Conservation (phyloP, 257 asterid genomes). For the Plantago elongata region DNA sequence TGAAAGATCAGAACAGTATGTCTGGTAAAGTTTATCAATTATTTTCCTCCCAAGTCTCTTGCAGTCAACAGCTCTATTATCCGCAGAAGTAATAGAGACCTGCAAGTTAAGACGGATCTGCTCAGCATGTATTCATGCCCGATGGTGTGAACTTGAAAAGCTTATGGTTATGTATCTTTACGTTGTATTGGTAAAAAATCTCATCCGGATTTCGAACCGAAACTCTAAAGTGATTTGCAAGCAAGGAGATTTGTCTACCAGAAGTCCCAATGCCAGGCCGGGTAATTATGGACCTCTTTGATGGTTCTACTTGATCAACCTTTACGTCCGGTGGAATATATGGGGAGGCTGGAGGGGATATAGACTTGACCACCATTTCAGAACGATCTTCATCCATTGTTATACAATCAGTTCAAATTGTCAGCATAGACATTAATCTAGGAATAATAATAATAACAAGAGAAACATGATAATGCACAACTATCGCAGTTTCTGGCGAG, state of each 20-base stretch:
- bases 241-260: slow-evolving; percentile 56
- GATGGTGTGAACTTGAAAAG: slow-evolving; percentile 15
- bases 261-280: slow-evolving; percentile 69
- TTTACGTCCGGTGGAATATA: slow-evolving; percentile 23
- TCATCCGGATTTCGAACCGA: slow-evolving; percentile 48
- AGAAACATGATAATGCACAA: no score
- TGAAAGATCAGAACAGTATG: slow-evolving; percentile 68
- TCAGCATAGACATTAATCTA: no score
- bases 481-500: no score
- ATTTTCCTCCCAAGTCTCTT: slow-evolving; percentile 70
- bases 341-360: slow-evolving; percentile 26
- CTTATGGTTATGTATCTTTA: slow-evolving; percentile 25
- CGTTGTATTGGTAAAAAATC: slow-evolving; percentile 63
- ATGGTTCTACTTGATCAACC: slow-evolving; percentile 35
- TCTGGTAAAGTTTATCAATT: slow-evolving; percentile 52
- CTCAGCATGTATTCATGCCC: slow-evolving; percentile 10
- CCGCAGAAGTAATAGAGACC: slow-evolving; percentile 68
- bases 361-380: slow-evolving; percentile 18
- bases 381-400: slow-evolving; percentile 36
- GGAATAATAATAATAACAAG: no score
- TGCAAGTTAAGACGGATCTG: slow-evolving; percentile 26
- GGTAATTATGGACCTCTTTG: slow-evolving; percentile 37
- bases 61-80: slow-evolving; percentile 34
- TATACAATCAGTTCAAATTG: background rate
- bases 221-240: slow-evolving; percentile 71